Percentiles rank a stretch among this genome's conserved stretches.
Conservation (phyloP, 2,329 filamentous ascomycete species). For the Hypomyces rosellus region DNA sequence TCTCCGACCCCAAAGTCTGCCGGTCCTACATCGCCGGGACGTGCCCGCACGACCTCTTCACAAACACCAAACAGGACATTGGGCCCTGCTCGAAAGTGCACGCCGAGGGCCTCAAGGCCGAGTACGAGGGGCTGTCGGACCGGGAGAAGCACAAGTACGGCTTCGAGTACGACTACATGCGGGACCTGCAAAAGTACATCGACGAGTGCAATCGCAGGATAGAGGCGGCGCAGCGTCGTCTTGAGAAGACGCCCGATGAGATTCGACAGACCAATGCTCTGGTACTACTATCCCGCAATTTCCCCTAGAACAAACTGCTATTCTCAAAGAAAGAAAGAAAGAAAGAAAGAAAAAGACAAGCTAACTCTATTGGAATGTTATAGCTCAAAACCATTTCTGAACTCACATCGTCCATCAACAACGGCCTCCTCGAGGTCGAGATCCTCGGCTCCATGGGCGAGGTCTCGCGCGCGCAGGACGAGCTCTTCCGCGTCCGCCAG, state of each 20-base stretch:
- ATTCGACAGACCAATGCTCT: slow-evolving; percentile 90
- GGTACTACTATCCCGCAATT: slow-evolving; percentile 30
- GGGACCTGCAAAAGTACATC: slow-evolving; percentile 93
- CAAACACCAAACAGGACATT: slow-evolving; percentile 96
- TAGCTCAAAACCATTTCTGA: slow-evolving; percentile 78
- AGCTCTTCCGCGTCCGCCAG: slow-evolving; percentile 79
- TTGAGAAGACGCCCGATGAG: slow-evolving; percentile 98
- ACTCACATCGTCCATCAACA: slow-evolving; percentile 68
- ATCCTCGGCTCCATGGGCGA: slow-evolving; percentile 76
- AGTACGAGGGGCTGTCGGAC: slow-evolving; percentile 72
- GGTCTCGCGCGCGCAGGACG: slow-evolving; percentile 76
- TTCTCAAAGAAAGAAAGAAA: no score
- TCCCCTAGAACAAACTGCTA: background rate
- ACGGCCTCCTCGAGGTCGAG: slow-evolving; percentile 77
- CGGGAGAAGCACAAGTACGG: slow-evolving; percentile 71
- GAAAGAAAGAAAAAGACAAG: background rate
- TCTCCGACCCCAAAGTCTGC: slow-evolving; percentile 91
- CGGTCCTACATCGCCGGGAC: slow-evolving; percentile 89
- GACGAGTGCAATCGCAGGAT: slow-evolving; percentile 95
- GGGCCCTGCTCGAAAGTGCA: slow-evolving; percentile 85
- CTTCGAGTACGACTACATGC: slow-evolving; percentile 95
- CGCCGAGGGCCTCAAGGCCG: slow-evolving; percentile 77
- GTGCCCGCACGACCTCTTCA: slow-evolving; percentile 98
- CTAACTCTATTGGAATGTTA: background rate
- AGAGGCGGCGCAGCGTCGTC: slow-evolving; percentile 76